These are phyloP conservation scores for Trypanosoma congolense DNA, from an alignment of 208 protist genomes.

Conservation along the genomic window DNA sequence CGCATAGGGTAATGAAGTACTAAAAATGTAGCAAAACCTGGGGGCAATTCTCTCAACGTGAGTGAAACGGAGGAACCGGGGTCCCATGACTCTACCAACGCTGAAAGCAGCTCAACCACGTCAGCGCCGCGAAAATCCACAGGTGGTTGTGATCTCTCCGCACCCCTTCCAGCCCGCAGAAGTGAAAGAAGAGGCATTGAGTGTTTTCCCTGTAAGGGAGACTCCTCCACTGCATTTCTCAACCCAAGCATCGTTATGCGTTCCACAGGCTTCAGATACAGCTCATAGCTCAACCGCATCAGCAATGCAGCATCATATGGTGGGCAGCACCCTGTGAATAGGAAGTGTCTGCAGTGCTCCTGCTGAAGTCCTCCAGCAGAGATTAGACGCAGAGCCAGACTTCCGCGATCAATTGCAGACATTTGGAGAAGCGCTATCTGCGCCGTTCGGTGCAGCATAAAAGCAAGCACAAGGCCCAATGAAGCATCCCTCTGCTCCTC, in stretches of 20 bases:
- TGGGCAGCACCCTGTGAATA: conserved; percentile 15
- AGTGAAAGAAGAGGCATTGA: conserved; percentile 7
- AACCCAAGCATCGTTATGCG: neutral
- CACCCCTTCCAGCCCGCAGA: neutral
- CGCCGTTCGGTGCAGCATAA: conserved; percentile 13
- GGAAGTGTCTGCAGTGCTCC: conserved; percentile 9
- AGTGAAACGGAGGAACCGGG: neutral
- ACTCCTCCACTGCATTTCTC: neutral
- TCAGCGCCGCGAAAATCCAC: conserved; percentile 12
- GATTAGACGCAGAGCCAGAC: conserved; percentile 17
- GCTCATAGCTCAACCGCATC: conserved; percentile 6
- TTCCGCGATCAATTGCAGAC: conserved; percentile 15
- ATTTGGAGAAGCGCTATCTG: conserved; percentile 5
- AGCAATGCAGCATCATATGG: conserved; percentile 8
- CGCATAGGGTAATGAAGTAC: conserved; percentile 8
- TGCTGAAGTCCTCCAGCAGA: conserved; percentile 15
- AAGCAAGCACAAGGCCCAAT: conserved; percentile 7
- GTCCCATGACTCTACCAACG: conserved; percentile 5
- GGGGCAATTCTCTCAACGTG: conserved; percentile 17
- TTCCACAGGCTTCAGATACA: conserved; percentile 9
- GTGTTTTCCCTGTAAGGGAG: neutral
- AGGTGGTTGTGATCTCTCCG: conserved; percentile 1
- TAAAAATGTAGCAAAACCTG: conserved; percentile 22
- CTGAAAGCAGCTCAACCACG: conserved; percentile 3
- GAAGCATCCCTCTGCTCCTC: neutral